A percentile compares a stretch with the other conserved stretches of the same genome.
Evolutionary conservation across 805 yeast genomes (phyloP).

Genomic region (Dipodascus geniculatus): DNA sequence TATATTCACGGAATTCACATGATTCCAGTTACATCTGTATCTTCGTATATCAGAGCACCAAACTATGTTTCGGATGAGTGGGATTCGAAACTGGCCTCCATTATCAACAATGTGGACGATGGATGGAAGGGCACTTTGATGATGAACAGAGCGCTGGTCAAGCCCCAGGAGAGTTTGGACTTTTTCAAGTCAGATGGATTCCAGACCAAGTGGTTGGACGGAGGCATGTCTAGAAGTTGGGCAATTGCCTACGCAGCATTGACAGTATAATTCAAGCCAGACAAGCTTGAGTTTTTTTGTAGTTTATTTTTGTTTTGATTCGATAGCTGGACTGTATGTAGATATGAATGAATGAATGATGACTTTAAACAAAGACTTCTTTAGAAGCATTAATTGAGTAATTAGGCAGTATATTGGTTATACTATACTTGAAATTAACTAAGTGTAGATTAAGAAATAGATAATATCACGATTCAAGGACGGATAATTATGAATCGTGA

Average conservation of each 20-base stretch:
- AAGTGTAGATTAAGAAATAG: not conserved
- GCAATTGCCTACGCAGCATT: conserved; percentile 48
- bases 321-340: no score
- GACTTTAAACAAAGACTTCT: no score
- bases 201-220: conserved; percentile 45
- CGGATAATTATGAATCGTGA: not conserved
- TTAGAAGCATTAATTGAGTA: no score
- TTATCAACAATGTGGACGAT: conserved; percentile 33
- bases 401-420: not conserved
- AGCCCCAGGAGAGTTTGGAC: conserved; percentile 46
- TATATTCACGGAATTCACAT: conserved; percentile 72
- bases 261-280: not conserved
- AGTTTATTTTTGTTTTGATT: no score
- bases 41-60: conserved; percentile 43
- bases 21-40: conserved; percentile 58
- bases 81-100: conserved; percentile 34
- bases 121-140: conserved; percentile 62
- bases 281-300: no score
- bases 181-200: conserved; percentile 47
- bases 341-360: no score
- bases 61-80: conserved; percentile 45
- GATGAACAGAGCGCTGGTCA: conserved; percentile 57
- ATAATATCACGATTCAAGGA: conserved; percentile 1
- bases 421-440: not conserved
- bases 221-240: conserved; percentile 79